Conservation (phyloP, 371 early-diverging fungal genomes). For the Rhizomucor miehei region DNA sequence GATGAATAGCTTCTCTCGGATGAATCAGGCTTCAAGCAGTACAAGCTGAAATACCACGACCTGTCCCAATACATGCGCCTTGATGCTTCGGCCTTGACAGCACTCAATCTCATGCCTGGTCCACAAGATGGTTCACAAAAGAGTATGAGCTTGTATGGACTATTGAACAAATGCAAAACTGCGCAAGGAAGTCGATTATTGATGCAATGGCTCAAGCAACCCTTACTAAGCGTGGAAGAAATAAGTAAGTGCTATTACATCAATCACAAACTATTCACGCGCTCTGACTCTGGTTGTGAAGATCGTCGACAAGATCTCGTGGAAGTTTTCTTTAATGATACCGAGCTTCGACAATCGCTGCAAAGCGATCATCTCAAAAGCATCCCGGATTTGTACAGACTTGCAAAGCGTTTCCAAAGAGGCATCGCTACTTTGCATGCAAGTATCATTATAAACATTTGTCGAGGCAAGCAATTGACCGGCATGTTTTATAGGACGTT, state of each 20-base stretch:
- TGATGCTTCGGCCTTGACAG: conserved; percentile 87
- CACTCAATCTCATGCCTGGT: conserved; percentile 84
- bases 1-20: conserved; percentile 62
- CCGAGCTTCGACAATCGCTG: conserved; percentile 68
- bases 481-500: conserved; percentile 59
- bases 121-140: conserved; percentile 77
- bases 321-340: conserved; percentile 67
- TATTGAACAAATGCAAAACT: conserved; percentile 90
- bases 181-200: conserved; percentile 87
- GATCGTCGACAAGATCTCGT: conserved; percentile 80
- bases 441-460: background rate
- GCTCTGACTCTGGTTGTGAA: conserved; percentile 9
- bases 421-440: conserved; percentile 78
- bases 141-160: conserved; percentile 79
- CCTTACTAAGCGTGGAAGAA: conserved; percentile 70
- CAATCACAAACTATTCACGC: background rate
- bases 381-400: conserved; percentile 86
- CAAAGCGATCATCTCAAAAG: conserved; percentile 75
- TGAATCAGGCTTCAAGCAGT: conserved; percentile 74
- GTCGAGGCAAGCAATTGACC: background rate
- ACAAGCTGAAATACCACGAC: conserved; percentile 67
- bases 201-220: conserved; percentile 94
- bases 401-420: conserved; percentile 81
- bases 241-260: conserved; percentile 54
- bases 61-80: conserved; percentile 90